Conservation (phyloP, 352 stramenopile species). For the Phytophthora europaea region DNA sequence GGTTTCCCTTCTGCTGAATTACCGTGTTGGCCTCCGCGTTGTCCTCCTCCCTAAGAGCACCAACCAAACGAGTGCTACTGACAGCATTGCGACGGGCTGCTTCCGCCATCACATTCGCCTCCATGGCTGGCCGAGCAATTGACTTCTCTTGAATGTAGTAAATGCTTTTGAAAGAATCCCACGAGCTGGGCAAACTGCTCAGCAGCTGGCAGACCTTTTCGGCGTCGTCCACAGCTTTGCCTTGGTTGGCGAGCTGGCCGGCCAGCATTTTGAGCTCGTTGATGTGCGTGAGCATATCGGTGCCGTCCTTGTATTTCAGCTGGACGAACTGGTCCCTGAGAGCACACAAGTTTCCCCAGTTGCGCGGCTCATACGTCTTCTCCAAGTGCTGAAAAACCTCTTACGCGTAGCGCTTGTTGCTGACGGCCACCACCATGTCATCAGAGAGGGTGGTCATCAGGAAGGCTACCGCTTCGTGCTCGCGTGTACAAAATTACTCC, state of each 20-base stretch:
- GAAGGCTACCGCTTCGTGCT: conserved; percentile 14
- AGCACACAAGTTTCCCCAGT: conserved; percentile 17
- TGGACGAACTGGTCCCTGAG: conserved; percentile 7
- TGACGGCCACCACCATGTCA: conserved; percentile 14
- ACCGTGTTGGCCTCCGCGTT: conserved; percentile 9
- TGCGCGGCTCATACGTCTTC: conserved; percentile 18
- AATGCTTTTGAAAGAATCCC: conserved; percentile 17
- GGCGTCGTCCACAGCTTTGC: conserved; percentile 3
- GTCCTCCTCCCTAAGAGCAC: neutral
- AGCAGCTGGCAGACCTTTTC: conserved; percentile 15
- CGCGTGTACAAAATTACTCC: conserved; percentile 14
- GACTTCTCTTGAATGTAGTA: conserved; percentile 25
- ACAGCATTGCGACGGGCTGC: neutral
- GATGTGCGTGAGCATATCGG: conserved; percentile 12
- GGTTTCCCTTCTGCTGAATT: conserved; percentile 1
- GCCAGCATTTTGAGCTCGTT: conserved; percentile 7
- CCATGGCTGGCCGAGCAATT: conserved; percentile 12
- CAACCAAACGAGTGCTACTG: neutral
- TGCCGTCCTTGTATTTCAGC: conserved; percentile 14
- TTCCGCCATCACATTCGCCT: conserved; percentile 13
- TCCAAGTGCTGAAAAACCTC: conserved; percentile 19
- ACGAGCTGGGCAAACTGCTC: conserved; percentile 4
- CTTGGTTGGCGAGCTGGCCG: neutral
- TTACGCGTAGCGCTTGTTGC: conserved; percentile 8
- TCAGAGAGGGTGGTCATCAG: conserved; percentile 17